These are phyloP conservation scores for Fusarium ambrosium DNA, from an alignment of 2,329 filamentous ascomycete species.

Conservation along the genomic window DNA sequence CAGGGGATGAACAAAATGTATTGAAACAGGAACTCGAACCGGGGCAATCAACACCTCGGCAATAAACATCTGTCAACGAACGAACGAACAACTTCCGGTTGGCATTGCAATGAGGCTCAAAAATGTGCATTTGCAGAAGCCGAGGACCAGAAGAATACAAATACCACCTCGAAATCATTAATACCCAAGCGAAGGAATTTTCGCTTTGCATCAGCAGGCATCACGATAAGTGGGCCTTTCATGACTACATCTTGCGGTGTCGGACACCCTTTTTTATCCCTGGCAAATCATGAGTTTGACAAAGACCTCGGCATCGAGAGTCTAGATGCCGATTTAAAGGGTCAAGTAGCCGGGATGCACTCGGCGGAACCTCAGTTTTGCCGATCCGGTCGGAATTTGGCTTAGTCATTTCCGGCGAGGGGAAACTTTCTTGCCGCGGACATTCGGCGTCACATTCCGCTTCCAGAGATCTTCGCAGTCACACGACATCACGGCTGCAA, in stretches of 20 bases:
- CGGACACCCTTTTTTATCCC: conserved; percentile 6
- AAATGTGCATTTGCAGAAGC: not conserved
- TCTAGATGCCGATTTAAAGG: conserved; percentile 23
- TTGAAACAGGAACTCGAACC: not conserved
- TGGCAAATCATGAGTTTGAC: not conserved
- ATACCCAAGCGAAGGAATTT: not conserved
- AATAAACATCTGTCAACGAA: not conserved
- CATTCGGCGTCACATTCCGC: conserved; percentile 24
- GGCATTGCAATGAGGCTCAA: not conserved
- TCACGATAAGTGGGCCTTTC: conserved; percentile 9
- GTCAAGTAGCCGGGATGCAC: conserved; percentile 22
- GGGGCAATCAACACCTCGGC: not conserved
- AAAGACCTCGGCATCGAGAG: conserved; percentile 5
- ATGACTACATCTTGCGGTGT: conserved; percentile 31
- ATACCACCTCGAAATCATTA: not conserved
- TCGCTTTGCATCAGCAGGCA: conserved; percentile 1
- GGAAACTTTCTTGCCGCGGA: conserved; percentile 12
- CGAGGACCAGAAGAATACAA: not conserved
- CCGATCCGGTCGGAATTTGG: conserved; percentile 2
- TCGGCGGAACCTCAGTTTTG: conserved; percentile 6
- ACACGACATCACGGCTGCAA: conserved; percentile 27
- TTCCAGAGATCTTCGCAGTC: conserved; percentile 8
- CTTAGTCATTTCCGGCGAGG: conserved; percentile 42
- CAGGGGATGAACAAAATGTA: not conserved
- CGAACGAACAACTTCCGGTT: not conserved